Evolutionary conservation across 768 basidiomycete species (phyloP), one percentile per base, ranked within the genome.

Genomic region (Mrakia hoshinonis): DNA sequence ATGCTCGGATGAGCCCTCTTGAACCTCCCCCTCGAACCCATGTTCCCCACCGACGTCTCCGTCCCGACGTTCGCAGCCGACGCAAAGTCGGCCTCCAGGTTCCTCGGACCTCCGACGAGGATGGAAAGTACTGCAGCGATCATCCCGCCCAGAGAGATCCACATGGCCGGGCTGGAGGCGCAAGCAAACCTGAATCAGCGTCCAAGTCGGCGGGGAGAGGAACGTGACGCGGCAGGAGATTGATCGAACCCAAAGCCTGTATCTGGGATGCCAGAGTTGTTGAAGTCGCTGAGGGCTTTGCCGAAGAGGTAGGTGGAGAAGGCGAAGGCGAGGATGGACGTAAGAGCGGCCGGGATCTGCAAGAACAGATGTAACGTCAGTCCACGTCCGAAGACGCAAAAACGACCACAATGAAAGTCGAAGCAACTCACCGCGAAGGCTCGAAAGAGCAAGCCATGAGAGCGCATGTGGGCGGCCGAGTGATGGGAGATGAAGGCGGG

Each of bases 301-400:
- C 34, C 58, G 22, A 61, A 61, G 18, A 61, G 18, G 20, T 61
- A 61, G 20, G 58, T 61, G 1, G 58, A 61, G 58, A 61, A 61
- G 1, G 15, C 58, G 11, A 61, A 61, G 34, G 58, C 58, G 36
- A 61, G n/a, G 31, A 39, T 36, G 15, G 58, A 39, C 15, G 34
- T 36, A 20, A 55, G 58, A n/a, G 58, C 58, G 6, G 58, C 58
- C 22, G 58, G 58, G 36, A 61, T 61, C 58, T 61, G 22, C 31
- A n/a, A 31, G 18, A 36, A 6, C 9, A 34, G n/a, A n/a, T n/a
- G n/a, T 26, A 20, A 20, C 7, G 12, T 3, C 13, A 58, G 51
- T 29, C 10, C 2, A 29, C 10, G 13, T 11, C n/a, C 0, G 11
- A 18, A 3, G 7, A 18, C n/a, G 29, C n/a, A 13, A 34, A 34